Evolutionary conservation across 176 grass and related monocot genomes (phyloP).

Genomic region (Oryza punctata): DNA sequence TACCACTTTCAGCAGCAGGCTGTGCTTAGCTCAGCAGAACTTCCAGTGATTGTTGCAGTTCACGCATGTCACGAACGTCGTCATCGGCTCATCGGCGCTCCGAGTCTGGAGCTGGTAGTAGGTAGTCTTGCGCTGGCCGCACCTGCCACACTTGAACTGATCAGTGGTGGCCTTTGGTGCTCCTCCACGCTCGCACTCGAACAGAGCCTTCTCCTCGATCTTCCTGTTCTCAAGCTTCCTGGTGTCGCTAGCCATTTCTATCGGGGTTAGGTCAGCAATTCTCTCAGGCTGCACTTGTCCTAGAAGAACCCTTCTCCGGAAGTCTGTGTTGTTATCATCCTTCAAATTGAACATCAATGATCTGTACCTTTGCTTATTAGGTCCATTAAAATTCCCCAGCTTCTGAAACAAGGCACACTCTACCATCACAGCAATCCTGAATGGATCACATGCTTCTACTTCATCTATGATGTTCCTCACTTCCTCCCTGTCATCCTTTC

Average conservation of each 20-base stretch:
- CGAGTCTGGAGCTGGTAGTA: constrained; percentile 56
- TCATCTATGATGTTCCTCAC: constrained; percentile 46
- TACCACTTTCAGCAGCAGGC: not conserved
- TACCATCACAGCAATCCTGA: constrained; percentile 39
- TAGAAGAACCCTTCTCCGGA: constrained; percentile 51
- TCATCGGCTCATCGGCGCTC: constrained; percentile 61
- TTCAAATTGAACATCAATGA: constrained; percentile 59
- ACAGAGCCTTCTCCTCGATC: constrained; percentile 60
- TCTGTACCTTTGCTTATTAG: constrained; percentile 56
- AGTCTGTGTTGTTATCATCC: constrained; percentile 54
- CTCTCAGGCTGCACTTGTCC: constrained; percentile 39
- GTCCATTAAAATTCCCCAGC: constrained; percentile 37
- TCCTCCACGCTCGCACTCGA: constrained; percentile 46
- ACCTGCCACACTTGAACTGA: constrained; percentile 59
- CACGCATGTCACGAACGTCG: constrained; percentile 56
- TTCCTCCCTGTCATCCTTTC: constrained; percentile 45
- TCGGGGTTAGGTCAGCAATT: constrained; percentile 35
- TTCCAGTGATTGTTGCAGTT: constrained; percentile 71
- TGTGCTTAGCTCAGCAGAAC: constrained; percentile 47
- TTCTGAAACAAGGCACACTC: constrained; percentile 53
- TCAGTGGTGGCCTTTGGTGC: constrained; percentile 58
- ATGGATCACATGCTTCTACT: constrained; percentile 40
- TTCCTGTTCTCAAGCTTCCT: constrained; percentile 52
- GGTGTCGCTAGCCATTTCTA: constrained; percentile 58
- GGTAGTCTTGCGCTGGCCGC: constrained; percentile 56